Conservation (phyloP, 345 rosid species). For the Lagerstroemia speciosa region DNA sequence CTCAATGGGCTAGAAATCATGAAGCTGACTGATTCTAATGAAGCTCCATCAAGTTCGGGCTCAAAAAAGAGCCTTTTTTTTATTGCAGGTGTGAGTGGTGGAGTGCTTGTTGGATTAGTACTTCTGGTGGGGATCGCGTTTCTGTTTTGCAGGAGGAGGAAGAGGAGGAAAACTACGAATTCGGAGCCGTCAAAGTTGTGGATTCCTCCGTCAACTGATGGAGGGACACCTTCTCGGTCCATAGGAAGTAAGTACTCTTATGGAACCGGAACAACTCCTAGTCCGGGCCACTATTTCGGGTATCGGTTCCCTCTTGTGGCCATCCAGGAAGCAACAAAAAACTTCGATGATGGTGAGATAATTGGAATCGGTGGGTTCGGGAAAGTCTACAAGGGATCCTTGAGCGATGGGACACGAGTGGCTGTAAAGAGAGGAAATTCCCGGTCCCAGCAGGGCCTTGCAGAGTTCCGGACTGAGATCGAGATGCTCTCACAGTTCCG, state of each 20-base stretch:
- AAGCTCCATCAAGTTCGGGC: slow-evolving; percentile 16
- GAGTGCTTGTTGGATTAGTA: slow-evolving; percentile 20
- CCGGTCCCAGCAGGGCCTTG: slow-evolving; percentile 65
- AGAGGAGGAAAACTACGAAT: slow-evolving; percentile 18
- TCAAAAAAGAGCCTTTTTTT: slow-evolving; percentile 32
- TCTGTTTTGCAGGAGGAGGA: slow-evolving; percentile 28
- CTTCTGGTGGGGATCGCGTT: slow-evolving; percentile 32
- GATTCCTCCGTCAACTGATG: slow-evolving; percentile 46
- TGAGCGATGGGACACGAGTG: slow-evolving; percentile 49
- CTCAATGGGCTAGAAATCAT: slow-evolving; percentile 73
- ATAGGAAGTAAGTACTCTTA: slow-evolving; percentile 41
- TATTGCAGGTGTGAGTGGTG: slow-evolving; percentile 35
- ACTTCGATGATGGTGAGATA: slow-evolving; percentile 55
- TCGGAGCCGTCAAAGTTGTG: slow-evolving; percentile 54
- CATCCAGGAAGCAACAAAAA: slow-evolving; percentile 62
- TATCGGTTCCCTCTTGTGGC: slow-evolving; percentile 44
- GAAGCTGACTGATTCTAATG: slow-evolving; percentile 41
- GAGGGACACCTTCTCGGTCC: slow-evolving; percentile 31
- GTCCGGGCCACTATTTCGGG: slow-evolving; percentile 31
- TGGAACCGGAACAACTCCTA: slow-evolving; percentile 29
- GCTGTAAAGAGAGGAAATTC: slow-evolving; percentile 77
- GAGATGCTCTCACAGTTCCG: slow-evolving; percentile 78
- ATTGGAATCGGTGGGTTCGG: slow-evolving; percentile 83
- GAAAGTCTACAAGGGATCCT: slow-evolving; percentile 59
- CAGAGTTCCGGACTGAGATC: slow-evolving; percentile 71